Evolutionary conservation across 2,329 filamentous ascomycete species (phyloP), one percentile per base, ranked within the genome.

Genomic region (Penicillium brevicompactum): DNA sequence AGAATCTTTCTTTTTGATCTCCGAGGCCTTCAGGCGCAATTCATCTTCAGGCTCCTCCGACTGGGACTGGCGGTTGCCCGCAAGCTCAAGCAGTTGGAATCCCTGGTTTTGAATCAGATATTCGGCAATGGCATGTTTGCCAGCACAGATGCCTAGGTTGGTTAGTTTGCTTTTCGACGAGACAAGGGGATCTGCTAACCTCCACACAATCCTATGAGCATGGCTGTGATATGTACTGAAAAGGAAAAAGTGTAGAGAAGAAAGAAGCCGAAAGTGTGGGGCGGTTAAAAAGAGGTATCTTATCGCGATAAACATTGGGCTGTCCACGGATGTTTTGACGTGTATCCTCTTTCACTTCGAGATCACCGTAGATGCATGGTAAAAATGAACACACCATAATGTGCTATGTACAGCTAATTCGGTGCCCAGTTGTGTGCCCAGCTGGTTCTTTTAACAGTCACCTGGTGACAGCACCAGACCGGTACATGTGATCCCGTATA

Each of bases 51-150:
- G 53, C 4, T 68, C 62, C 11, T 55, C 49, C 42, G 64, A 56
- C 14, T 44, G 55, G 22, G 63, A 49, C n/a, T 51, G 55, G 68
- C 71, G 42, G 32, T 61, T 71, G 34, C 51, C 54, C 40, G 71
- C 74, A 30, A 96, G 80, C 65, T 84, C 82, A 54, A 97, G 82
- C 45, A 85, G 84, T 57, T 84, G 86, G 76, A 97, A 99, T 58
- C 85, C 86, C 74, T 97, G 89, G 61, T 92, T 85, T 60, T 92
- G 84, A 61, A 92, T 85, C 8, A 99, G 84, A 72, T 96, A 97
- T 51, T 90, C 85, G 55, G 92, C 92, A 61, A 97, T 90, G 9
- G 91, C 91, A 70, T 87, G 87, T 78, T 97, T 97, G 68, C 94
- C 94, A 46, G 93, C 87, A 78, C 92, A 97, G 67, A 97, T 93